Base-by-base conservation (phyloP, 1,284 basidiomycete species). In the Trametes versicolor region DNA sequence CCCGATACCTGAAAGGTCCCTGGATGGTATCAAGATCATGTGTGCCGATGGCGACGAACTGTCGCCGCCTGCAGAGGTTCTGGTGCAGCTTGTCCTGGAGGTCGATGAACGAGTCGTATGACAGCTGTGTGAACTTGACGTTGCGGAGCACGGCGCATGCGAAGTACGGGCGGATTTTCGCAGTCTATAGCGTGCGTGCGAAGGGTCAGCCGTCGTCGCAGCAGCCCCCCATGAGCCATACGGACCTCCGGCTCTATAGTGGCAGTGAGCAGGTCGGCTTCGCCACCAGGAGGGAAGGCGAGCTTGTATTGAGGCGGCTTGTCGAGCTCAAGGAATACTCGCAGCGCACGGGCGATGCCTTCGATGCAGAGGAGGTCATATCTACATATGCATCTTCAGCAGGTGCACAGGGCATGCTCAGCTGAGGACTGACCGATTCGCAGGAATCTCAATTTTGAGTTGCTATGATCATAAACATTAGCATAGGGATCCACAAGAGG, bases 331-430 rank as follows among this genome's bases (percentile, higher is more conserved):
- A 98, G 83, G 86, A 97, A 99, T 69, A 95, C 87, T 25, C 90
- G 88, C 60, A 99, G 86, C 8, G 92, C 95, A 23, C 95, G 88
- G 23, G 96, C 87, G 73, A 99, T 94, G 62, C 98, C 98, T 80
- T 99, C 98, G 73, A 98, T 92, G 77, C 98, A 99, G 53, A 99
- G 88, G 23, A 99, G 85, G 82, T 99, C 98, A 76, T 99, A 99
- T 86, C 97, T 97, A 77, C 39, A 21, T 2, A 54, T 13, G 23
- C 8, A 0, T 39, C 43, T 57, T 67, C 27, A 63, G 47, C 12
- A 23, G 2, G 47, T 34, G 34, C n/a, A 29, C 39, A 27, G 61
- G 39, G 17, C 32, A n/a, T 62, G 4, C 59, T 64, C 62, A 53
- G 49, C 43, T 43, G 36, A 8, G 12, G 39, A 68, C 77, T 58